Evolutionary conservation across 805 yeast genomes (phyloP).

Genomic region (Pichia sporocuriosa): DNA sequence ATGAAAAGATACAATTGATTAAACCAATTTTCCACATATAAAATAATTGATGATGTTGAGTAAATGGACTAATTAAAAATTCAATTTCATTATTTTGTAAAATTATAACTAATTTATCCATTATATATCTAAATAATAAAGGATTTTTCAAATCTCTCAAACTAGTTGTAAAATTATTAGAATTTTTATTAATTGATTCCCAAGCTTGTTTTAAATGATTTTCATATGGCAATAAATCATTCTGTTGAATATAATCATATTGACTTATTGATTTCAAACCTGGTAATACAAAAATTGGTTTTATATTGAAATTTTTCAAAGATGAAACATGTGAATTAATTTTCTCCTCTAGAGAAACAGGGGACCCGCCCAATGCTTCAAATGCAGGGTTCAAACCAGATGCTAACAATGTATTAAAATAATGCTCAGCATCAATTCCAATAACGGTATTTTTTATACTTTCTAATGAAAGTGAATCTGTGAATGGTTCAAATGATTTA

Average conservation of each 20-base stretch:
- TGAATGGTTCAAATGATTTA: slow-evolving; percentile 24
- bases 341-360: slow-evolving; percentile 49
- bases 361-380: slow-evolving; percentile 79
- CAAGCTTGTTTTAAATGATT: slow-evolving; percentile 43
- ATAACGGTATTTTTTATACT: slow-evolving; percentile 58
- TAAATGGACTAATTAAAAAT: slow-evolving; percentile 75
- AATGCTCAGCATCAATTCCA: slow-evolving; percentile 83
- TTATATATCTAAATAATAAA: slow-evolving; percentile 42
- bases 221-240: slow-evolving; percentile 29
- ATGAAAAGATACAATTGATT: slow-evolving; percentile 76
- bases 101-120: slow-evolving; percentile 48
- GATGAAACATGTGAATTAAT: slow-evolving; percentile 57
- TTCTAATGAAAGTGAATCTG: slow-evolving; percentile 49
- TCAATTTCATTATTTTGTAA: slow-evolving; percentile 52
- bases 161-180: too few relatives aligned
- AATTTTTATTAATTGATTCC: slow-evolving; percentile 29
- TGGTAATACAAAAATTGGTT: slow-evolving; percentile 73
- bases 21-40: slow-evolving; percentile 51
- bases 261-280: slow-evolving; percentile 48
- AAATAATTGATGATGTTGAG: slow-evolving; percentile 72
- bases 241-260: slow-evolving; percentile 21
- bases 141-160: slow-evolving; percentile 50
- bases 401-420: slow-evolving; percentile 54
- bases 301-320: slow-evolving; percentile 54
- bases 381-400: slow-evolving; percentile 60